Base-by-base conservation (phyloP, 352 stramenopile species). In the Phytophthora idaei region DNA sequence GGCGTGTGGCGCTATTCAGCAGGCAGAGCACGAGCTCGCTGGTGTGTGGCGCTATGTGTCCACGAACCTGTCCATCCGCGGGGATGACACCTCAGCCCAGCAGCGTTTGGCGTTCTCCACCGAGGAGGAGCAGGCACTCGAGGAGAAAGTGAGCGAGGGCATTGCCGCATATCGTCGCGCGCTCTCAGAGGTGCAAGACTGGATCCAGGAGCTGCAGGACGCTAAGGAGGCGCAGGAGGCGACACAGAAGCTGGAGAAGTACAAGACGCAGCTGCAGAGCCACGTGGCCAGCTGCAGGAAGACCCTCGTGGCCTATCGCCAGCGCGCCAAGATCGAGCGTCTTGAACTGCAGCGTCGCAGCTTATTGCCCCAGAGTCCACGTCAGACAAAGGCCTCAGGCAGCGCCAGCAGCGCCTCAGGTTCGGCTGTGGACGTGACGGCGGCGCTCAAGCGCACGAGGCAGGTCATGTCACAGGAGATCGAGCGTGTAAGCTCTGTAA, bases 401-500 rank as follows among this genome's bases (percentile, higher is more conserved):
- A 50, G 32, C 5, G 36, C 17, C 21, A 36, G 45, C 27, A 61
- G 61, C 57, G 17, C 21, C 4, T 70, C 63, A 0, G 80, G 76
- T 0, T 90, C 81, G 15, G 70, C 78, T 0, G 65, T 87, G 28
- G 83, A 92, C 45, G 64, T 91, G 42, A 93, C 78, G 3, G 83
- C 81, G 6, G 56, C 82, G 34, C 74, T 94, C 17, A 87, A 84
- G 57, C 83, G 86, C 27, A 92, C 86, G 28, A 75, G 71, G 25
- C 75, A 88, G 37, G 74, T 85, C 14, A 88, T 94, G 86, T 76
- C 81, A 10, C 76, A 92, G 60, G 82, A 94, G 51, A 82, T 94
- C 5, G 76, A 90, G 48, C 78, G 86, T 17, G 81, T 92, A 27
- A 77, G 76, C 37, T 85, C 77, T 1, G 84, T 90, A 42, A 84